These are phyloP conservation scores for Musa troglodytarum DNA, from an alignment of 176 grass and related monocot genomes.

Conservation along the genomic window DNA sequence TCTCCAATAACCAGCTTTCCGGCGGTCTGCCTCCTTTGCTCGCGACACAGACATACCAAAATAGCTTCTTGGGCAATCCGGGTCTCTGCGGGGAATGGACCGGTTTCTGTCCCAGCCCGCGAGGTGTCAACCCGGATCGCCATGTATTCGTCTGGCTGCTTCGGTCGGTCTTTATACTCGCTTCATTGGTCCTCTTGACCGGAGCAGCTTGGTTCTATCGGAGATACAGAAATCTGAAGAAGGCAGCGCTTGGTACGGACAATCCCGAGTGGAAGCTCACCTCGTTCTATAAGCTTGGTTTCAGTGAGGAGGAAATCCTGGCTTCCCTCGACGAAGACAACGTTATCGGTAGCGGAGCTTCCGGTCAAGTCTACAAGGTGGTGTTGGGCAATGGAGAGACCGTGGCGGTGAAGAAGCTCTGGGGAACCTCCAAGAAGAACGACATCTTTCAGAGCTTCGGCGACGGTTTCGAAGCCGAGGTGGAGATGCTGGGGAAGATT, in stretches of 20 bases:
- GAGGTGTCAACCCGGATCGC: neutral
- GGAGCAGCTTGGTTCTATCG: constrained; percentile 28
- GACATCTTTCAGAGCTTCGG: neutral
- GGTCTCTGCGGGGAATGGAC: constrained; percentile 39
- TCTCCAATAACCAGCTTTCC: constrained; percentile 60
- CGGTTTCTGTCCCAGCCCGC: constrained; percentile 6
- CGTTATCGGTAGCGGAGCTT: constrained; percentile 39
- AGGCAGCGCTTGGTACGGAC: neutral
- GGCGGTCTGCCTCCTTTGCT: constrained; percentile 42
- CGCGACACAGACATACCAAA: neutral
- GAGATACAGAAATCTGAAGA: constrained; percentile 28
- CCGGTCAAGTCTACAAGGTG: constrained; percentile 55
- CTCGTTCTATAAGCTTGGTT: constrained; percentile 54
- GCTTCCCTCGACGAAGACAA: constrained; percentile 46
- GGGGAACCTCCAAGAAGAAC: neutral
- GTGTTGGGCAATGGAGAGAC: constrained; percentile 34
- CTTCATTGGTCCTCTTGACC: constrained; percentile 13
- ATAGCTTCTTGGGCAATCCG: constrained; percentile 82
- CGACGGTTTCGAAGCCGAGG: constrained; percentile 46
- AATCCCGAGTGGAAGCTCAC: constrained; percentile 39
- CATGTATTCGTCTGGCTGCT: neutral
- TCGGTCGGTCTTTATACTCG: neutral
- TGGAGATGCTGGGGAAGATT: constrained; percentile 48
- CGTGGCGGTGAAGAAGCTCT: constrained; percentile 61
- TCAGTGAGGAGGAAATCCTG: constrained; percentile 43